Evolutionary conservation across 2,329 filamentous ascomycete species (phyloP), one percentile per base, ranked within the genome.

Genomic region (Parasarocladium wereldwijsianum): DNA sequence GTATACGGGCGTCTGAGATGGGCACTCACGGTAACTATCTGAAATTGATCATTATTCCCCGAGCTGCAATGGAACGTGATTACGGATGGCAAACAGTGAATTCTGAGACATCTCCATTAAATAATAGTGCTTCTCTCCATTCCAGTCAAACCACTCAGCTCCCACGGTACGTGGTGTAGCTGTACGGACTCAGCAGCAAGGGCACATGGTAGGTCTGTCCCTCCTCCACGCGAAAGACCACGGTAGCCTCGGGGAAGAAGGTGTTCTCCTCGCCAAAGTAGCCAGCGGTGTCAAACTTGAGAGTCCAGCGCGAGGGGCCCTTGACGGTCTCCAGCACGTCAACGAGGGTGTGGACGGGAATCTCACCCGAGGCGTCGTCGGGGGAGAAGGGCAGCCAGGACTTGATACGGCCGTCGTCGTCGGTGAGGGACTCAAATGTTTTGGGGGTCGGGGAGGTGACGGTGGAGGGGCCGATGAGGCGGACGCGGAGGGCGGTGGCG

Each of bases 81-180:
- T n/a, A n/a, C n/a, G n/a, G n/a, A n/a, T n/a, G n/a, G n/a, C n/a
- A n/a, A n/a, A n/a, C n/a, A n/a, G n/a, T n/a, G n/a, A n/a, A n/a
- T n/a, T n/a, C n/a, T n/a, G n/a, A n/a, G n/a, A n/a, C n/a, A n/a
- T n/a, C n/a, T n/a, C n/a, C n/a, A n/a, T n/a, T n/a, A n/a, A n/a
- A n/a, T n/a, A n/a, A n/a, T n/a, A n/a, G n/a, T n/a, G n/a, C n/a
- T n/a, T n/a, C n/a, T n/a, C n/a, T n/a, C n/a, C 7, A 8, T 9
- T 16, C 17, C 4, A 17, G n/a, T 6, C 11, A 17, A 4, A 6
- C 13, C 11, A 3, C 41, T 58, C 57, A 84, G 49, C 76, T 82
- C 11, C 82, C 82, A 27, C 82, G 61, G 54, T 90, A 90, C 8
- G 81, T 87, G 23, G 77, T 80, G 55, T 84, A 90, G 48, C 76